Evolutionary conservation across 352 stramenopile species (phyloP), one percentile per base, ranked within the genome.

Genomic region (Hyaloperonospora arabidopsidis): DNA sequence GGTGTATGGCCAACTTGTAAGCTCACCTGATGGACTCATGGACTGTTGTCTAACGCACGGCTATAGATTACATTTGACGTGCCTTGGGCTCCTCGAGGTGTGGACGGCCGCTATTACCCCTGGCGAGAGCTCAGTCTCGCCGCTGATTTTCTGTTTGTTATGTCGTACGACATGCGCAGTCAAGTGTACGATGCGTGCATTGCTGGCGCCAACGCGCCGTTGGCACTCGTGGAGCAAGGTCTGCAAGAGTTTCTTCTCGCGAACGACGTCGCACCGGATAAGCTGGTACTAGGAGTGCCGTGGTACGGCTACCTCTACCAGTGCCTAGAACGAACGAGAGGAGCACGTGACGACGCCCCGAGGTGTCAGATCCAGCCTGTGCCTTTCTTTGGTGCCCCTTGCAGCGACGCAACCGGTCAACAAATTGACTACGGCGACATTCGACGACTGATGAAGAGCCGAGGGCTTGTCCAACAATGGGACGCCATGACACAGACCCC

Each of bases 121-220:
- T 94, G 84, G 75, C 69, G 67, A 18, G 76, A 74, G 29, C 72
- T 95, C 17, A 78, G 78, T 1, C 53, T 74, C 13, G 70, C 65
- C 2, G 58, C 71, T 10, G 87, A 97, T 64, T 86, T 93, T 47
- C 64, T 96, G 28, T 96, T 95, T 49, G 82, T 97, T 48, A 97
- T 97, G 89, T 87, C 79, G 68, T 97, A 97, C 61, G 89, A 97
- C 58, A 96, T 93, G 73, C 83, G 81, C 25, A 94, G 83, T 52
- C 88, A 96, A 75, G 84, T 97, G 43, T 95, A 93, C 57, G 83
- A 95, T 48, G 70, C 76, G 54, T 97, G 89, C 63, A 57, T 96
- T 38, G 87, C 86, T 0, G 65, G 66, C 13, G 83, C 89, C 29
- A 97, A 97, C 59, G 80, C 87, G 3, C 87, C 89, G 0, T 65